Conservation (phyloP, 208 protist genomes). For the Zelonia costaricensis region DNA sequence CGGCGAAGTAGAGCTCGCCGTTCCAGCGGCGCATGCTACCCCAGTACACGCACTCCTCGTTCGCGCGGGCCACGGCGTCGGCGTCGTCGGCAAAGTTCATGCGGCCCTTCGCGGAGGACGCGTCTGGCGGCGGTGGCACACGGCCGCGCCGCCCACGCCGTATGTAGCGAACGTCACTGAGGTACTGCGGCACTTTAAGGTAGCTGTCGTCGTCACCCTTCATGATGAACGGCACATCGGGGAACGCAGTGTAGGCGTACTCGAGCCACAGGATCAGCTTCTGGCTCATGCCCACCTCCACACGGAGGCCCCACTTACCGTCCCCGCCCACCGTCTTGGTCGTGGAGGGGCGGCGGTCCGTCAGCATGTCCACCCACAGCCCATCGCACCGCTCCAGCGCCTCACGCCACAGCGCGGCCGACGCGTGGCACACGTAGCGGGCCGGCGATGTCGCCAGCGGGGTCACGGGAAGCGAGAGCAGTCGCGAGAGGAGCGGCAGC, state of each 20-base stretch:
- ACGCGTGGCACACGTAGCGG: constrained; percentile 26
- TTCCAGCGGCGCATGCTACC: constrained; percentile 15
- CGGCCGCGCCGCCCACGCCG: background rate
- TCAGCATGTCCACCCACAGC: constrained; percentile 30
- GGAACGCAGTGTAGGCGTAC: constrained; percentile 33
- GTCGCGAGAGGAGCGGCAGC: background rate
- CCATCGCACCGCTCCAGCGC: constrained; percentile 27
- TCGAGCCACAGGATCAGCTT: constrained; percentile 47
- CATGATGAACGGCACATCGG: constrained; percentile 25
- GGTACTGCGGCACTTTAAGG: constrained; percentile 39
- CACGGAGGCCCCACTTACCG: constrained; percentile 25
- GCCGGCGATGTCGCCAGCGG: constrained; percentile 11
- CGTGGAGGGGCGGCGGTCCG: constrained; percentile 25
- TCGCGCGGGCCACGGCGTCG: background rate
- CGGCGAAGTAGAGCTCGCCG: constrained; percentile 11
- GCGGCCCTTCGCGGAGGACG: background rate
- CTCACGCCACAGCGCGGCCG: constrained; percentile 25
- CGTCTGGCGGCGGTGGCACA: too few species aligned
- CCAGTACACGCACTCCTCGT: constrained; percentile 24
- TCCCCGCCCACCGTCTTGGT: constrained; percentile 6
- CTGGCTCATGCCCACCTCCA: constrained; percentile 38
- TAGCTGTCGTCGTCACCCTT: constrained; percentile 48
- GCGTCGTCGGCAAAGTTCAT: background rate
- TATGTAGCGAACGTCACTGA: constrained; percentile 29
- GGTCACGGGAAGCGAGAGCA: background rate